Percentiles rank a stretch among this genome's conserved stretches.
These are phyloP conservation scores for Aleurites moluccanus DNA, from an alignment of 441 rosid genomes.

Conservation along the genomic window DNA sequence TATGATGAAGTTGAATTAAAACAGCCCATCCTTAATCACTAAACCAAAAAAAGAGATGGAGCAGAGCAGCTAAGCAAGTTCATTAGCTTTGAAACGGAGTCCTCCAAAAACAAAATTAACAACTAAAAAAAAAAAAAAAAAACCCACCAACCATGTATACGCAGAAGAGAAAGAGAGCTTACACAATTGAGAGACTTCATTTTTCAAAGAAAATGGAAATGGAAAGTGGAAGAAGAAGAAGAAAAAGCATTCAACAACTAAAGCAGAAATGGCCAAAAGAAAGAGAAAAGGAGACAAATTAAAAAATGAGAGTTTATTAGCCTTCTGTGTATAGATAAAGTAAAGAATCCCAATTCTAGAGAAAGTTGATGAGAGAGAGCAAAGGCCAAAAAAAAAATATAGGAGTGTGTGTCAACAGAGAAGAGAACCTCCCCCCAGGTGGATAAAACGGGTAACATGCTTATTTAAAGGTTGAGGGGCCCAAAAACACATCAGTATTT, in stretches of 20 bases:
- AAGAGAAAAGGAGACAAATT: not conserved
- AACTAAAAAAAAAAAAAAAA: not conserved
- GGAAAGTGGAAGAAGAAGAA: not conserved
- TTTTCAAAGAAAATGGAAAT: not conserved
- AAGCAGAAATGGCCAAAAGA: not conserved
- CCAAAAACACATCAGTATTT: no score
- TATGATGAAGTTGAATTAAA: not conserved
- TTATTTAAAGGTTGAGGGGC: no score
- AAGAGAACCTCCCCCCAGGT: not conserved
- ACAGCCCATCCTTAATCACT: not conserved
- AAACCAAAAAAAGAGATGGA: not conserved
- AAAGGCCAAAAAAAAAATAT: not conserved
- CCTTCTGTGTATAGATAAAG: slow-evolving; percentile 23
- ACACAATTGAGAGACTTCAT: slow-evolving; percentile 44
- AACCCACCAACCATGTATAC: not conserved
- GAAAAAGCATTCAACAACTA: not conserved
- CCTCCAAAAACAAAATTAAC: not conserved
- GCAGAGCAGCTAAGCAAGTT: slow-evolving; percentile 2
- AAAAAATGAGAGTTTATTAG: not conserved
- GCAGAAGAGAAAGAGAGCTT: slow-evolving; percentile 19
- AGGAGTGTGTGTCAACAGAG: not conserved
- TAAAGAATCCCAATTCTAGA: slow-evolving; percentile 15
- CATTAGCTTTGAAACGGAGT: not conserved
- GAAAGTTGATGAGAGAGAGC: slow-evolving; percentile 24
- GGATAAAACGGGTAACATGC: not conserved